These are phyloP conservation scores for Naganishia randhawae DNA, from an alignment of 768 basidiomycete genomes.

Conservation along the genomic window DNA sequence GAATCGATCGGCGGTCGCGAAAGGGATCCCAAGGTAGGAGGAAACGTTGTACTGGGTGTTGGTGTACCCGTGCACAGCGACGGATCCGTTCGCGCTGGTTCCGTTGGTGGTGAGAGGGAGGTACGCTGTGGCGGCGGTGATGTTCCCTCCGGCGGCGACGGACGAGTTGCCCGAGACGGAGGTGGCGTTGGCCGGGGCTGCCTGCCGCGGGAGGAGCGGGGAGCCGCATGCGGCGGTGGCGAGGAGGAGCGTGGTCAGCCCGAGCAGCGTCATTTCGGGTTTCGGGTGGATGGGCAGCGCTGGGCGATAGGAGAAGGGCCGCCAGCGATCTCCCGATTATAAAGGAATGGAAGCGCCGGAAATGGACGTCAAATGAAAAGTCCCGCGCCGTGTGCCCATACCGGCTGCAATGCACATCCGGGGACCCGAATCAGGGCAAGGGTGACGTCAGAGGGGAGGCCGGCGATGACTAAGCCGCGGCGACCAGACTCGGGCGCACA, in stretches of 20 bases:
- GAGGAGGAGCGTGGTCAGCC: neutral
- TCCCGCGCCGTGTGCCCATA: too few species aligned
- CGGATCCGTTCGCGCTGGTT: neutral
- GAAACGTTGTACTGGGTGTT: slow-evolving; percentile 32
- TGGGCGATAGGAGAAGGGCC: too few species aligned
- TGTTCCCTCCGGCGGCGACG: neutral
- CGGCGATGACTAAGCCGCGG: too few species aligned
- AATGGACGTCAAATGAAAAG: too few species aligned
- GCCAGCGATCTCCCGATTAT: too few species aligned
- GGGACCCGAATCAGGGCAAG: too few species aligned
- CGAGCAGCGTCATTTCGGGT: neutral
- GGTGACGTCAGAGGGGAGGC: too few species aligned
- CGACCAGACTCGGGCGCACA: too few species aligned
- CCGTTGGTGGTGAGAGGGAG: neutral
- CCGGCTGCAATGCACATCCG: too few species aligned
- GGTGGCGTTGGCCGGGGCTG: neutral
- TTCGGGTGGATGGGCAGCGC: too few species aligned
- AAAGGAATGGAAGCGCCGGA: too few species aligned
- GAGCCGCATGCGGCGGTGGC: neutral
- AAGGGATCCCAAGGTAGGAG: slow-evolving; percentile 46
- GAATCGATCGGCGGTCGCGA: slow-evolving; percentile 44
- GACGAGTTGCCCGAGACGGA: neutral
- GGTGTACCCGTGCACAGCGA: slow-evolving; percentile 34
- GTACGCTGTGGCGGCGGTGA: neutral
- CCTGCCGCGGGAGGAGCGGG: neutral